Evolutionary conservation across 805 yeast genomes (phyloP), one percentile per base, ranked within the genome.

Genomic region (Nakazawaea ernobii): DNA sequence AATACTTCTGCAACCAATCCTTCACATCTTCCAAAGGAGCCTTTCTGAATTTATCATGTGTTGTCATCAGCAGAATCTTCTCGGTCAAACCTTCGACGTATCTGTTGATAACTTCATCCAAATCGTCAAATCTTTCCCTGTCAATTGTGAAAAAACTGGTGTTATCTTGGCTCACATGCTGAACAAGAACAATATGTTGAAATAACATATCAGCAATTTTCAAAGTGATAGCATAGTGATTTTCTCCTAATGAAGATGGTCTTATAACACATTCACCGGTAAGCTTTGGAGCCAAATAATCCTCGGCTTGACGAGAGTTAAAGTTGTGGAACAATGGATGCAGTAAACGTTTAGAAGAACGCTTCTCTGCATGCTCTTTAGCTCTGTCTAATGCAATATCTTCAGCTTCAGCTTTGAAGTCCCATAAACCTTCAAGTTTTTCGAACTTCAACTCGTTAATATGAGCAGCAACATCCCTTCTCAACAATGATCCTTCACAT

Each of bases 221-320:
- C 97, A 98, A 94, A 0, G 99, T 92, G 37, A 92, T 83, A 2
- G 96, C 90, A 55, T 94, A 74, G 64, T 83, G 97, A 53, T 88
- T 86, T 41, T 78, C 74, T 38, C 99, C 99, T 52, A 83, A 80
- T 8, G 96, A 88, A 0, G 97, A 89, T 15, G 98, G 99, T 55
- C 99, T 79, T 48, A 94, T 86, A 17, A 94, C 96, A 67, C 89
- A 79, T 56, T 88, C 96, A 45, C 99, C 99, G 53, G 91, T 84
- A 38, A 83, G 79, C 61, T 85, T 78, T 24, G 96, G 87, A 17
- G 97, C 96, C 58, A 94, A 75, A 55, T 77, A 90, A 55, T 86
- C 95, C 64, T 92, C 98, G 0, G 99, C 98, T 70, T 94, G 97
- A 48, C 73, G 74, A 50, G 86, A 77, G 56, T 81, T 86, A 70